Evolutionary conservation across 495 filamentous ascomycete genomes (phyloP).

Genomic region (Annulohypoxylon moriforme): DNA sequence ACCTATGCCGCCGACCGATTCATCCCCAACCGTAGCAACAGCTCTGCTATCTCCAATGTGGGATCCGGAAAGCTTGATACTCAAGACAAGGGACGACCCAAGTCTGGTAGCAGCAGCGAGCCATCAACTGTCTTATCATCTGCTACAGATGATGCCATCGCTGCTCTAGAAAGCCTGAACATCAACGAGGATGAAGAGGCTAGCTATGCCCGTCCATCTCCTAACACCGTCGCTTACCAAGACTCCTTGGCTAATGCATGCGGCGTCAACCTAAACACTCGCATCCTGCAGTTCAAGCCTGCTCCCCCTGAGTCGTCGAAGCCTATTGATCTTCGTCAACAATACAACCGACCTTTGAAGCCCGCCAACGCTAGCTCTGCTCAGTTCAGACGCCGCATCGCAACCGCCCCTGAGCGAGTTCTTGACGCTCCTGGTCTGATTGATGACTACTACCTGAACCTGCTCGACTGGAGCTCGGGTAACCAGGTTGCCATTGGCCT

Average conservation of each 20-base stretch:
- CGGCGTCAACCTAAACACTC: constrained; percentile 89
- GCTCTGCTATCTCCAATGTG: constrained; percentile 84
- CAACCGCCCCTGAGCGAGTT: constrained; percentile 95
- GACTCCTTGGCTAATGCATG: constrained; percentile 92
- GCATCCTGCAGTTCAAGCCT: constrained; percentile 99
- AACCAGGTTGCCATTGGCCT: constrained; percentile 99
- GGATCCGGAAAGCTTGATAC: constrained; percentile 82
- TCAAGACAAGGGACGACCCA: constrained; percentile 72
- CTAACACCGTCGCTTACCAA: constrained; percentile 89
- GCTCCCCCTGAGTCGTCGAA: constrained; percentile 95
- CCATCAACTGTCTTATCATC: constrained; percentile 78
- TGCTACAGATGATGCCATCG: constrained; percentile 79
- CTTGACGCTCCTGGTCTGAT: constrained; percentile 96
- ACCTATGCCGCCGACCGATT: constrained; percentile 92
- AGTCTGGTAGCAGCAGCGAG: constrained; percentile 69
- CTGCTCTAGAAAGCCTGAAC: constrained; percentile 80
- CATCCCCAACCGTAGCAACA: constrained; percentile 91
- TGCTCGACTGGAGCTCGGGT: constrained; percentile 95
- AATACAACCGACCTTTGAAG: constrained; percentile 97
- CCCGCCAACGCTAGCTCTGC: constrained; percentile 75
- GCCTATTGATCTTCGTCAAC: constrained; percentile 94
- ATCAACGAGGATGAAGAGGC: constrained; percentile 65
- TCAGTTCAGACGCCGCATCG: constrained; percentile 88
- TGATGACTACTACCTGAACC: constrained; percentile 99
- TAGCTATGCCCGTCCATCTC: constrained; percentile 80